Conservation (phyloP, 139 green algal species). For the Chlorella sorokiniana region DNA sequence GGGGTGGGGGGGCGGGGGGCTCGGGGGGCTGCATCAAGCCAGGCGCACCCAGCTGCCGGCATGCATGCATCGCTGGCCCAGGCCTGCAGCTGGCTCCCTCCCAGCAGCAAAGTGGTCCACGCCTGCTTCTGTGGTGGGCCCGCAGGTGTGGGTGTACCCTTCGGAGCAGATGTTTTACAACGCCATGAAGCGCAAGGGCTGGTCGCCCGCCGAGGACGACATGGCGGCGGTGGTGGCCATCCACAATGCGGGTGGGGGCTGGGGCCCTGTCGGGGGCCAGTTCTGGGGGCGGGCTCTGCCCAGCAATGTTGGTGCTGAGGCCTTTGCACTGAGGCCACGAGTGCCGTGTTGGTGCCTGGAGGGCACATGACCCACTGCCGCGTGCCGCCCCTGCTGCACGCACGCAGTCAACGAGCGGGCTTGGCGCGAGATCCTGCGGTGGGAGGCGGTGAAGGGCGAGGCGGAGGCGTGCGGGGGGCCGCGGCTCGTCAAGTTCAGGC, state of each 20-base stretch:
- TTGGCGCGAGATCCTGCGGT: slow-evolving; percentile 84
- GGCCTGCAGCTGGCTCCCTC: too few relatives aligned
- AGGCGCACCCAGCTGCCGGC: too few relatives aligned
- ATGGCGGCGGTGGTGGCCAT: slow-evolving; percentile 91
- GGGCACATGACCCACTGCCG: neutral
- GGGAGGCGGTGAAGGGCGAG: slow-evolving; percentile 71
- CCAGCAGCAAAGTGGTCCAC: too few relatives aligned
- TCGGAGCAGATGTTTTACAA: slow-evolving; percentile 94
- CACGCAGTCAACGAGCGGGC: slow-evolving; percentile 88
- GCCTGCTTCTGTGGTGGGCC: neutral
- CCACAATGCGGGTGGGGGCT: slow-evolving; percentile 74
- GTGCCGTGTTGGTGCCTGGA: neutral
- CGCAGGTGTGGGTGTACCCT: slow-evolving; percentile 81
- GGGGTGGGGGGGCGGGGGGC: too few relatives aligned
- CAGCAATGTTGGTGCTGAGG: neutral
- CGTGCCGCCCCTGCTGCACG: neutral
- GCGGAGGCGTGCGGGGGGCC: slow-evolving; percentile 61
- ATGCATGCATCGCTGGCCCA: too few relatives aligned
- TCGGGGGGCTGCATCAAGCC: too few relatives aligned
- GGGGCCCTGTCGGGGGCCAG: neutral
- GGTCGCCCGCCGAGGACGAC: slow-evolving; percentile 75
- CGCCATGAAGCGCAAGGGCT: slow-evolving; percentile 93
- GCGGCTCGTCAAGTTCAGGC: slow-evolving; percentile 75
- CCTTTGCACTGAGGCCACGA: too few relatives aligned
- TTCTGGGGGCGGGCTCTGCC: neutral